Conservation (phyloP, 2,329 filamentous ascomycete species). For the Tolypocladium cylindrosporum region DNA sequence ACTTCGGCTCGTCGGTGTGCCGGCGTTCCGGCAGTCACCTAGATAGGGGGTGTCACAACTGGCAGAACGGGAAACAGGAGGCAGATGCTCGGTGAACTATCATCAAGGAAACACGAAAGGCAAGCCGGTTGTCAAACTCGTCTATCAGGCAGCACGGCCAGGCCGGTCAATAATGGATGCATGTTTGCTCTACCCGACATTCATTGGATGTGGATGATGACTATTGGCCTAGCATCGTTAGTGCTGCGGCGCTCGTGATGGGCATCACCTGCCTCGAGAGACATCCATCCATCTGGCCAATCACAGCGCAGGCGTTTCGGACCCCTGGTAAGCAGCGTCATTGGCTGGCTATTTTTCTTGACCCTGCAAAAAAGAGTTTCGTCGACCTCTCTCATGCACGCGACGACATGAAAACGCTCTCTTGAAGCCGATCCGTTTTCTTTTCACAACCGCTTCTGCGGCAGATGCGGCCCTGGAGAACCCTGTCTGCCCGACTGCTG, state of each 20-base stretch:
- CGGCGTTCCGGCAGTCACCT: background rate
- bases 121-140: background rate
- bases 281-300: background rate
- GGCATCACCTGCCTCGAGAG: background rate
- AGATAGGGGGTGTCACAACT: background rate
- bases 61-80: background rate
- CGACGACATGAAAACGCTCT: no score
- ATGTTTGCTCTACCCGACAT: background rate
- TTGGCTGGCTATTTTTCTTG: background rate
- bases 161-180: background rate
- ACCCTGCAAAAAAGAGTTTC: background rate
- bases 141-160: background rate
- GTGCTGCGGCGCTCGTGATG: background rate
- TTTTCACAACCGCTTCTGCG: background rate
- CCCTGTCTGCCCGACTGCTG: background rate
- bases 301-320: background rate
- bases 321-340: background rate
- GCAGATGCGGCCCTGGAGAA: background rate
- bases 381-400: background rate
- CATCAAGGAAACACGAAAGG: background rate
- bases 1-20: background rate
- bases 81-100: background rate
- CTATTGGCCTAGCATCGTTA: no score
- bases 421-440: no score
- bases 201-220: no score